Conservation (phyloP, 768 basidiomycete species). For the Heimioporus sp. region DNA sequence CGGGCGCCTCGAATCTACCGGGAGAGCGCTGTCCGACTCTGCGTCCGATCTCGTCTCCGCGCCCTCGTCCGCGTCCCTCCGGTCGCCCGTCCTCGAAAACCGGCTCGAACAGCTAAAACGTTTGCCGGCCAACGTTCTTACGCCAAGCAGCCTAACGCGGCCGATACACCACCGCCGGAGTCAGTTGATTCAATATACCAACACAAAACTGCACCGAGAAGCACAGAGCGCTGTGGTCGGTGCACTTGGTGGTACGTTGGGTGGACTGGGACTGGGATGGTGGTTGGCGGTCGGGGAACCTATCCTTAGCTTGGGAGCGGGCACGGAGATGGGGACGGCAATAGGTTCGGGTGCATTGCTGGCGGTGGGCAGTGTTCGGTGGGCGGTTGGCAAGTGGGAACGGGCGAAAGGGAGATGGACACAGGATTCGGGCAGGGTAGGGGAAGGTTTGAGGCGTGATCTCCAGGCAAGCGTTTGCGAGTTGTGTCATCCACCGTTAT, state of each 20-base stretch:
- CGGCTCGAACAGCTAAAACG: constrained; percentile 49
- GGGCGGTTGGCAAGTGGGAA: constrained; percentile 69
- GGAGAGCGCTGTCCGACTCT: constrained; percentile 40
- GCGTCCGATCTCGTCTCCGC: constrained; percentile 40
- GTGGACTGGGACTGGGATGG: constrained; percentile 58
- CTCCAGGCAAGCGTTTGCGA: constrained; percentile 44
- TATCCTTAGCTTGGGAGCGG: constrained; percentile 32
- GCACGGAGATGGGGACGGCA: constrained; percentile 55
- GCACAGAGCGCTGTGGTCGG: constrained; percentile 58
- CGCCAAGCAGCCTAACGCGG: constrained; percentile 42
- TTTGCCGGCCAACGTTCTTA: constrained; percentile 46
- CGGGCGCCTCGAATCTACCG: constrained; percentile 52
- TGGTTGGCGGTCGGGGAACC: constrained; percentile 43
- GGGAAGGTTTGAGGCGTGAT: constrained; percentile 63
- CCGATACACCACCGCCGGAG: constrained; percentile 51
- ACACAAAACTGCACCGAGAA: constrained; percentile 57
- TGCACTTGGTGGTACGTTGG: constrained; percentile 45
- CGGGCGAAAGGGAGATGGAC: constrained; percentile 64
- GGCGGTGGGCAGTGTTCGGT: constrained; percentile 49
- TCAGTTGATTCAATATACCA: constrained; percentile 56
- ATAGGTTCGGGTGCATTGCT: constrained; percentile 57
- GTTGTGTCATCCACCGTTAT: not conserved
- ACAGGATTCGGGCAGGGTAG: constrained; percentile 62
- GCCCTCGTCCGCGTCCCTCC: constrained; percentile 30
- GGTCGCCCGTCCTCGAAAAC: constrained; percentile 60